Base-by-base conservation (phyloP, 257 asterid species). In the Fraxinus pennsylvanica region DNA sequence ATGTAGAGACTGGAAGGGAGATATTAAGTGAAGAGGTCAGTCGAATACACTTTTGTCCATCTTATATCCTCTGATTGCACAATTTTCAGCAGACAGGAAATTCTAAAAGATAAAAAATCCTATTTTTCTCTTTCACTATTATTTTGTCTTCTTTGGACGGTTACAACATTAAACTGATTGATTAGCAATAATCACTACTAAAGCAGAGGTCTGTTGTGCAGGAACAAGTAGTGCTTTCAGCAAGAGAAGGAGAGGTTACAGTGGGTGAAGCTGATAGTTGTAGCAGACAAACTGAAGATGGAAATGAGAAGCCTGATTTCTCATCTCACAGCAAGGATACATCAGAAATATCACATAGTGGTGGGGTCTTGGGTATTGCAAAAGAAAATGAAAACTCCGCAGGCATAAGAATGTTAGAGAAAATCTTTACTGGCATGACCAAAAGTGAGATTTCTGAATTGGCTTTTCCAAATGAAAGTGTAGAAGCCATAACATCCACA, bases 11-110 rank as follows among this genome's bases (percentile, higher is more conserved):
- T n/a, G 86, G 71, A 73, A 76, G 66, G 61, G 74, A 73, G 68
- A 78, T 71, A 74, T 74, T 83, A 79, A 70, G 29, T 67, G 71
- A 79, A 85, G 84, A 82, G 89, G 93, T 84, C 14, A 59, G 68
- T 41, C 47, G 9, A 74, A 71, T 21, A 41, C 47, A 72, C 72
- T 77, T 74, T 68, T 63, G 69, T 57, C 38, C 67, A 41, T 75
- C 73, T 38, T 63, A 9, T 41, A 36, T 30, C 50, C 36, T 78
- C 50, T 67, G 59, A 52, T 71, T 45, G 52, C 74, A 38, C 15
- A 75, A 59, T 52, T 71, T 65, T 47, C 59, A 71, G 39, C 15
- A 47, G 22, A 27, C 54, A 57, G 43, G 74, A 69, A 36, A 45
- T 41, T 63, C 41, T 32, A 36, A 12, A 63, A 30, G 47, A 41